Base-by-base conservation (phyloP, 139 green algal species). In the Tetradesmus obliquus region DNA sequence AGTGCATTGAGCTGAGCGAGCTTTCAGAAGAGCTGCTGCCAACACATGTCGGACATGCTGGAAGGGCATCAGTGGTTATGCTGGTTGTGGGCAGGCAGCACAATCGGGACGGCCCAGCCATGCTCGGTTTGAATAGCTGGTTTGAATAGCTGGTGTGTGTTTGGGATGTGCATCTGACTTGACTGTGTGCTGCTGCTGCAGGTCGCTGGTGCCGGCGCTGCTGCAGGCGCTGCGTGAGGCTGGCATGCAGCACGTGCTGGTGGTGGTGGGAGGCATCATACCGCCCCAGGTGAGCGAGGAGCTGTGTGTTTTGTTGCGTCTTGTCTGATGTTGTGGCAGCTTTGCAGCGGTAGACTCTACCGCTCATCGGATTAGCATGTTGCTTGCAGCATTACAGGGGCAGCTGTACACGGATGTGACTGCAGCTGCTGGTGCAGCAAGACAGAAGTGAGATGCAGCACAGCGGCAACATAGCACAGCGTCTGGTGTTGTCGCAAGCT, bases 221-320 rank as follows among this genome's bases (percentile, higher is more conserved):
- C 83, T 96, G 90, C 3, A 87, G 45, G 95, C 94, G 79, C 92
- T 97, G 66, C 71, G 45, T 53, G 81, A 72, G 74, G 62, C 91
- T 55, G 94, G 94, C 51, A 90, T 94, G 87, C 54, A 79, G 15
- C 69, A 97, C 62, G 83, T 97, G 58, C 79, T 97, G 85, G 93
- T 97, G 17, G 94, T 97, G 54, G 91, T 92, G 10, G 95, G 95
- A 7, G 95, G 95, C 72, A 95, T 97, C 83, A 96, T 97, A 55
- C 95, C 95, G 12, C 88, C 88, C 0, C 86, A 85, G 69, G 69
- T 79, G 60, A 72, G 60, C 10, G 32, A 45, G 32, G 32, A 45
- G 32, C 32, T 45, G 32, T 45, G 32, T 45, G 32, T 45, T 45
- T 45, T 45, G 32, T 45, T 45, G 32, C 32, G 32, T 45, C 32